Evolutionary conservation across 441 rosid genomes (phyloP), one percentile per base, ranked within the genome.

Genomic region (California macrophylla): DNA sequence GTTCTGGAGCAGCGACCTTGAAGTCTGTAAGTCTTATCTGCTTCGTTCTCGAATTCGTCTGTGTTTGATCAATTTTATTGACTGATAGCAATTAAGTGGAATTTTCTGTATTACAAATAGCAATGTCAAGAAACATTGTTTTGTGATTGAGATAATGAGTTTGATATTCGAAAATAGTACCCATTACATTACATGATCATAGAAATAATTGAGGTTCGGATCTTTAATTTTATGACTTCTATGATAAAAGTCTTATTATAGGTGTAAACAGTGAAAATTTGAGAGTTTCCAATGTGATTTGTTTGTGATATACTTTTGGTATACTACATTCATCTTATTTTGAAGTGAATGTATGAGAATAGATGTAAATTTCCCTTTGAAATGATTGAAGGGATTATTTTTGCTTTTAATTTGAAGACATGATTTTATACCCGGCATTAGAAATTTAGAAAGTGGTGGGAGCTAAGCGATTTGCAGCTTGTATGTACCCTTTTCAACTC

Each of bases 1-100:
- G 64, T 90, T 94, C 78, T 92, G 97, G 73, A 85, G 98, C 90
- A 94, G 97, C 90, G 99, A 94, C 82, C 84, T 94, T 70, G 98
- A 94, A 94, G 99, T 94, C 84, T 94, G 98, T 93, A 79, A 88
- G 98, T 40, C 50, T 13, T 88, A 2, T 65, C 66, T 52, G 12
- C 12, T 29, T 18, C 10, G 24, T 52, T 20, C 24, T 7, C 10
- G 60, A 20, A 0, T 20, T 52, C 8, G 24, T 20, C 60, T 20
- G 10, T 20, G 60, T 52, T 52, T 52, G 25, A 20, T 52, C 25
- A 18, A 3, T 16, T 12, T 40, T 40, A 2, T 40, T n/a, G 10
- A 18, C 4, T 18, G 0, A 0, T 18, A 52, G 60, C 9, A 2
- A 52, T 52, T 45, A 18, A 18, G 60, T n/a, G 21, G 1, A 1